Conservation (phyloP, 179 eudicot species). For the Beta lomatogona region DNA sequence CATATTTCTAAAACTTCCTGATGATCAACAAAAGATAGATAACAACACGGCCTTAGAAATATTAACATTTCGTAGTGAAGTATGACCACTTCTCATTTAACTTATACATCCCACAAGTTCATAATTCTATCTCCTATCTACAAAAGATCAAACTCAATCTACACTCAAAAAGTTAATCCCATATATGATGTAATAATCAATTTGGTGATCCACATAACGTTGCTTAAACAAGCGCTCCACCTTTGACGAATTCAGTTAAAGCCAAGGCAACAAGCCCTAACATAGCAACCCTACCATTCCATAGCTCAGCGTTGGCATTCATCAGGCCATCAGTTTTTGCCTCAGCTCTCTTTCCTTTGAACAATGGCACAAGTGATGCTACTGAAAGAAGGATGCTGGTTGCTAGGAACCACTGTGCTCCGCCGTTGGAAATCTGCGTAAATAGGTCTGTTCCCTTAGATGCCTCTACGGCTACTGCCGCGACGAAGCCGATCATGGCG, state of each 20-base stretch:
- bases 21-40: too few relatives aligned
- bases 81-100: too few relatives aligned
- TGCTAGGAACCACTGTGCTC: slow-evolving; percentile 64
- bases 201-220: too few relatives aligned
- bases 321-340: slow-evolving; percentile 35
- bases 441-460: slow-evolving; percentile 65
- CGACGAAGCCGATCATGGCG: slow-evolving; percentile 84
- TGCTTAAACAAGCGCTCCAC: slow-evolving; percentile 18
- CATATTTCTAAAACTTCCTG: too few relatives aligned
- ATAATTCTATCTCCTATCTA: too few relatives aligned
- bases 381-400: slow-evolving; percentile 55
- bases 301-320: slow-evolving; percentile 64
- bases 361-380: slow-evolving; percentile 70
- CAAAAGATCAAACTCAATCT: too few relatives aligned
- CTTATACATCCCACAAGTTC: too few relatives aligned
- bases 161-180: too few relatives aligned
- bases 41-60: too few relatives aligned
- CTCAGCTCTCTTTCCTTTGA: slow-evolving; percentile 44
- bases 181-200: too few relatives aligned
- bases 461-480: slow-evolving; percentile 68
- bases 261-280: slow-evolving; percentile 66
- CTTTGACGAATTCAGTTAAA: slow-evolving; percentile 54
- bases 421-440: slow-evolving; percentile 68
- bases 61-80: too few relatives aligned
- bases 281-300: slow-evolving; percentile 81